These are phyloP conservation scores for Solanum medicagineum DNA, from an alignment of 257 asterid species.

Conservation along the genomic window DNA sequence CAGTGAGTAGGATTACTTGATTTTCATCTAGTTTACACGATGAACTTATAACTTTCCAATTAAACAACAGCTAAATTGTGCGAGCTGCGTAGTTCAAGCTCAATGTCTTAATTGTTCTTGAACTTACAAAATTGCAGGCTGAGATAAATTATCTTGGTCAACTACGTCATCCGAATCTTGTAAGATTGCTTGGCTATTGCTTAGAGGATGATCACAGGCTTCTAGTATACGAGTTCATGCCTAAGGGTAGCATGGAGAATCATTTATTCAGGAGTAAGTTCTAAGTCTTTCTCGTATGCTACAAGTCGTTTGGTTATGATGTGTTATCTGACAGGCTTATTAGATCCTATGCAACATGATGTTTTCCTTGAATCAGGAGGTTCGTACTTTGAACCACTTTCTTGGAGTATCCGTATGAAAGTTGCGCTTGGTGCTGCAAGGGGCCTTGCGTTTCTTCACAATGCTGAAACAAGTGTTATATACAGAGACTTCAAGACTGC, in stretches of 20 bases:
- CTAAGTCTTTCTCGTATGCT: background rate
- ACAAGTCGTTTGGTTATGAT: background rate
- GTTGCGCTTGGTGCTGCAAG: constrained; percentile 81
- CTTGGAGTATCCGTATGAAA: constrained; percentile 69
- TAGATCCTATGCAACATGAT: background rate
- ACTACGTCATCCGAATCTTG: constrained; percentile 75
- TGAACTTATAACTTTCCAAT: background rate
- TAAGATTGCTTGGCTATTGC: constrained; percentile 77
- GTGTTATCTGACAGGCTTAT: background rate
- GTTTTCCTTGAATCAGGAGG: constrained; percentile 45
- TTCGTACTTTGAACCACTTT: constrained; percentile 62
- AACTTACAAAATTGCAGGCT: constrained; percentile 35
- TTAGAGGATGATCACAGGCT: constrained; percentile 87
- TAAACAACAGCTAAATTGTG: background rate
- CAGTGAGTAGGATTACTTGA: background rate
- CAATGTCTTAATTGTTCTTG: background rate
- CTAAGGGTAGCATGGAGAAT: constrained; percentile 95
- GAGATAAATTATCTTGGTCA: constrained; percentile 87
- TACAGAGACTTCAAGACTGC: constrained; percentile 89
- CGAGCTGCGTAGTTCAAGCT: background rate
- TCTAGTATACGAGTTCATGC: constrained; percentile 76
- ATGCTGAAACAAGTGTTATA: constrained; percentile 69
- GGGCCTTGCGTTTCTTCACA: constrained; percentile 90
- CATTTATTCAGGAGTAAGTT: constrained; percentile 81
- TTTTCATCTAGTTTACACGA: background rate